Base-by-base conservation (phyloP, 345 rosid genomes). In the Diplotaxis tenuifolia region DNA sequence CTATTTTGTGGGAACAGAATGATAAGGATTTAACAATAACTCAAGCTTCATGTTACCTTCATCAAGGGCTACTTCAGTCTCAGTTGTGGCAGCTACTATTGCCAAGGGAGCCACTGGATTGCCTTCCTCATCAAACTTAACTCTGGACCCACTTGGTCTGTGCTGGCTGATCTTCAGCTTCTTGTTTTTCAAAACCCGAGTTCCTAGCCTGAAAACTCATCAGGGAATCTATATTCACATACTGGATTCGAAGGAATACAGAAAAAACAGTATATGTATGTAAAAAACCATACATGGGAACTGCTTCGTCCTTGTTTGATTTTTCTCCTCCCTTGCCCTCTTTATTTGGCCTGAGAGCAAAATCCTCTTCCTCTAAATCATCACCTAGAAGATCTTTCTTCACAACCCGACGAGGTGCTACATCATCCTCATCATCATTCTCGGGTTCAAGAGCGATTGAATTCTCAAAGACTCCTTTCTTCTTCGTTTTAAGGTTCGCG, bases 91-190 rank as follows among this genome's bases (percentile, higher is more conserved):
- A 69, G 93, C 98, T 68, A 94, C 59, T 76, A 80, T 81, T 60
- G 98, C 96, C 38, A 92, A 84, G 9, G 99, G 97, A 65, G 93
- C 86, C 64, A 83, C 81, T 5, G 96, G 61, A 36, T 89, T 88
- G 71, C 97, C 96, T 72, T 88, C 88, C 65, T 95, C 97, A 55
- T 95, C 96, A 50, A 89, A 90, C 78, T 88, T 89, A 55, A 85
- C 84, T 75, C 93, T 82, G 16, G 89, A 71, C 65, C 99, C 99
- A 19, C 68, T 77, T 29, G 96, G 97, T 70, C 95, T 89, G 74
- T 95, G 85, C 21, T 78, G 80, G 67, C 87, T 92, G 75, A 94
- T 94, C 87, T 88, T 94, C 75, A 92, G 83, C 82, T 88, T 92
- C 80, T 88, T 94, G 82, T 88, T 92, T 85, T 92, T 94, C 75